Evolutionary conservation across 2,329 filamentous ascomycete species (phyloP), one percentile per base, ranked within the genome.

Genomic region (Tricladium varicosporioides): DNA sequence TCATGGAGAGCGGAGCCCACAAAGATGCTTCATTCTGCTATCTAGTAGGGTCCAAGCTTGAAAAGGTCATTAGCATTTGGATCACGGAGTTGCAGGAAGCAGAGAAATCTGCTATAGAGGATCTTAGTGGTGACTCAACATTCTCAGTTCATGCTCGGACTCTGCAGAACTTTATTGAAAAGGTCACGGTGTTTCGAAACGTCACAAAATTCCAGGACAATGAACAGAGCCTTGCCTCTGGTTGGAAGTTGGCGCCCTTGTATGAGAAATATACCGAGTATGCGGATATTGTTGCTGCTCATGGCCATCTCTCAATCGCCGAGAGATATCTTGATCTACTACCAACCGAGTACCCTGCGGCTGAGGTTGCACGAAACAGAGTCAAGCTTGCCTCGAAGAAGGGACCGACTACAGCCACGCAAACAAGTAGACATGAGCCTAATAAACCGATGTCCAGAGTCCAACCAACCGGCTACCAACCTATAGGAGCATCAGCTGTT

Each of bases 261-360:
- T 99, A 99, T 73, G 87, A 92, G 71, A 96, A 96, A 75, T 99
- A 99, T 71, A 87, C 89, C 27, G 94, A 99, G 75, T 99, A 97
- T 72, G 93, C 94, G 13, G 93, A 99, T 70, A 92, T 99, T 63
- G 85, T 95, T 56, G 92, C 94, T 48, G 86, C 91, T 5, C 91
- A 97, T 69, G 94, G 95, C 11, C 90, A 95, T 67, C 78, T 99
- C 53, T 80, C 85, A 32, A 84, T 92, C 65, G 95, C 94, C 5
- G 89, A 96, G 74, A 92, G 89, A 72, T 99, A 99, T 69, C 83
- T 99, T 43, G 85, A 92, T 69, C 84, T 99, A 53, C 80, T 99
- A 47, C 94, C 94, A 14, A 77, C 81, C 43, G 85, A 86, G 62
- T 97, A 96, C 71, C 87, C 91, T 42, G 89, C 90, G 56, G 94